Base-by-base conservation (phyloP, 305 asterid genomes). In the Fraxinus xanthoxyloides region DNA sequence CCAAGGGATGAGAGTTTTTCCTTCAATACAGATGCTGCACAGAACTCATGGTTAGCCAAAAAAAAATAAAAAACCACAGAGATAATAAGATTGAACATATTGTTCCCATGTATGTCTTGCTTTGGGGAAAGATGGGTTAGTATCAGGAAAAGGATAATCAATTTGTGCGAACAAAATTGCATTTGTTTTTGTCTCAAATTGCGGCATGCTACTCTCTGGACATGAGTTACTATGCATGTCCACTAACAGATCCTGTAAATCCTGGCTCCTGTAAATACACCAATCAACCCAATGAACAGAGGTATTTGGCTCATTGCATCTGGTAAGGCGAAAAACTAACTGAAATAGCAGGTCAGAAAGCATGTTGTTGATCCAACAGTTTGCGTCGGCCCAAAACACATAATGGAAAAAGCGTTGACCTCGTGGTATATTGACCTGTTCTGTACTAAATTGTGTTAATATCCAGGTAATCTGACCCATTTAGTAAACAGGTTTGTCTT, bases 1-100 rank as follows among this genome's bases (percentile, higher is more conserved):
- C 99, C 99, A 79, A 97, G 97, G 79, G 98, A 84, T 23, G 95
- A 90, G 77, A 97, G 98, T 84, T 97, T 97, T 90, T 97, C 99
- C 93, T 95, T 97, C 91, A 97, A 88, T 79, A 91, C 94, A 80
- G 99, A 93, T 15, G 97, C 99, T 97, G 97, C 76, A 81, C 65
- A 88, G 79, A 86, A 67, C 82, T 76, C 84, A 80, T 69, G 84
- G 88, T 80, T 65, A 85, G 87, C 15, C 19, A 65, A 59, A 75
- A 32, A 67, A 83, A 40, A 79, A 83, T 7, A 8, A 36, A 36
- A 9, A 40, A 38, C 48, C 17, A 63, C 32, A 76, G 28, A 80
- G 72, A 32, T 72, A 67, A 67, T 67, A 3, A 67, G 74, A 34
- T 32, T 8, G 76, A 38, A n/a, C 26, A 10, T 34, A 34, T n/a